These are phyloP conservation scores for Sporothrix euskadiensis DNA, from an alignment of 2,329 filamentous ascomycete species.

Conservation along the genomic window DNA sequence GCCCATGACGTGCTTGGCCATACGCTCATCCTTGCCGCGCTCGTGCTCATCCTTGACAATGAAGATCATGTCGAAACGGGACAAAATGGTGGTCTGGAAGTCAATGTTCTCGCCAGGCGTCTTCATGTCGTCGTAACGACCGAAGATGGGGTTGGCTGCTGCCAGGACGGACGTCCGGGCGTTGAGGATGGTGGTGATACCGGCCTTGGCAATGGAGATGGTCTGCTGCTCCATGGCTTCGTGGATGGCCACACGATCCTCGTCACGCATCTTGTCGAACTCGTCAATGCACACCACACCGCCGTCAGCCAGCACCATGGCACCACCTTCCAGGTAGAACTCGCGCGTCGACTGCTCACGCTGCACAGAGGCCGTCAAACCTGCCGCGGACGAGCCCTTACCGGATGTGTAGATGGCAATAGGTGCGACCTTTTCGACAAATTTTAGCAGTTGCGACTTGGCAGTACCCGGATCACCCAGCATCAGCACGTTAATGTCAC, in stretches of 20 bases:
- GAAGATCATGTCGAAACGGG: constrained; percentile 99
- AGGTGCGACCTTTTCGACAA: constrained; percentile 92
- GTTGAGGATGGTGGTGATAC: constrained; percentile 97
- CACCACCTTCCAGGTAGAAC: constrained; percentile 96
- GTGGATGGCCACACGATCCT: constrained; percentile 96
- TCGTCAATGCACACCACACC: constrained; percentile 98
- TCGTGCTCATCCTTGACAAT: constrained; percentile 96
- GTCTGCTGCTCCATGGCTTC: constrained; percentile 99
- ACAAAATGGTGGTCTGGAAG: constrained; percentile 97
- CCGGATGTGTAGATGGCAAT: constrained; percentile 99
- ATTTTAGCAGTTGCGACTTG: constrained; percentile 95
- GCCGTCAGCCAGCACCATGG: constrained; percentile 96
- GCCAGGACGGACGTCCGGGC: constrained; percentile 92
- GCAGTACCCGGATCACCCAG: constrained; percentile 97
- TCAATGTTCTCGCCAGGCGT: constrained; percentile 98
- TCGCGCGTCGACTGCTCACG: constrained; percentile 88
- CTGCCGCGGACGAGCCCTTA: constrained; percentile 94
- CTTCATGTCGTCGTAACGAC: constrained; percentile 97
- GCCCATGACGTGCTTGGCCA: constrained; percentile 95
- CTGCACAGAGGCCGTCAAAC: constrained; percentile 95
- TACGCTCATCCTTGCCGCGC: constrained; percentile 82
- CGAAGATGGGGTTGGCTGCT: constrained; percentile 95
- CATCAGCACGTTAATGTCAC: constrained; percentile 95
- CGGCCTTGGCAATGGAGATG: constrained; percentile 97
- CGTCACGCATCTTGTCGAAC: constrained; percentile 99